Evolutionary conservation across 2,329 filamentous ascomycete genomes (phyloP), one percentile per base, ranked within the genome.

Genomic region (Calycina herbarum): DNA sequence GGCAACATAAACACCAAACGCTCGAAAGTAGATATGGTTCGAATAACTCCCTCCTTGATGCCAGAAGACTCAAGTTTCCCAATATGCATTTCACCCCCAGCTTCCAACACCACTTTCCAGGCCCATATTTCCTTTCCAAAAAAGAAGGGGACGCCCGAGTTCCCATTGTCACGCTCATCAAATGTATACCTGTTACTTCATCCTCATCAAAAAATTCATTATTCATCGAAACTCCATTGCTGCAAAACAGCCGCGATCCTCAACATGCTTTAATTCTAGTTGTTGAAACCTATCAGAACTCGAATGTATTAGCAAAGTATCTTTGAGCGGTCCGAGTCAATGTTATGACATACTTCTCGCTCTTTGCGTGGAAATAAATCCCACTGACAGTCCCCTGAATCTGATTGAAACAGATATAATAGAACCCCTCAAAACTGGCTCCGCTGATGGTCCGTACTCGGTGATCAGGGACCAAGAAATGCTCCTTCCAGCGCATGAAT

Each of bases 401-500:
- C 79, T 98, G 94, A 78, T 98, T 97, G 81, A 98, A 98, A 80
- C 94, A 97, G 71, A 99, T 98, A 76, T 99, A 99, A 77, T 98
- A 99, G 77, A 99, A 99, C 0, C 95, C 95, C 76, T 99, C 95
- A 67, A 98, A 99, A 75, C 94, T 98, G 7, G 95, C 95, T 20
- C 95, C 95, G 40, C 88, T 91, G 68, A 99, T 97, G 11, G 92
- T 96, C 67, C 90, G 86, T 24, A 98, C 93, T 17, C 92, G 87
- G 77, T 99, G 95, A 74, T 99, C 94, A 1, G 95, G 95, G 0
- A 99, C 95, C 0, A 99, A 82, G 74, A 99, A 99, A 74, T 96
- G 93, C 76, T 99, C 95, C 79, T 99, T 99, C 95, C 95, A 99
- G 67, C 95, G 88, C 95, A 99, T 99, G 75, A 97, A 99, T 38